phyloP scores from a whole-genome alignment of 78 protist species.

The Trichosphaerium sp. region DNA sequence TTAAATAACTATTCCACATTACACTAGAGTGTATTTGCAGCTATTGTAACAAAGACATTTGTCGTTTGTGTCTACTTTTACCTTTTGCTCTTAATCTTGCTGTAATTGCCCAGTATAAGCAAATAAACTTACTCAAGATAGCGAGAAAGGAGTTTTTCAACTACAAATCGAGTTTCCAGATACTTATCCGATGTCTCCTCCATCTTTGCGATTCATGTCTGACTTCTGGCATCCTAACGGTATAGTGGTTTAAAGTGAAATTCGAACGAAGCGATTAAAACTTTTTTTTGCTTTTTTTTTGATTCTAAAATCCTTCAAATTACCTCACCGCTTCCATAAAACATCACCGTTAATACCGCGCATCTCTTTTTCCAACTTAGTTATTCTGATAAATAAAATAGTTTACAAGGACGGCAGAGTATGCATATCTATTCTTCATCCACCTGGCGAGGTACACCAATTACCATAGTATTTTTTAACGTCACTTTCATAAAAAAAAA shows the following conservation, averaged over 20 bases:
- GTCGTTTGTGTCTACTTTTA: background rate
- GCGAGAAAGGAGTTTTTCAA: slow-evolving; percentile 46
- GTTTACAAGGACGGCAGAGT: slow-evolving; percentile 68
- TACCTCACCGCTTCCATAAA: background rate
- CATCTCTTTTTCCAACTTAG: background rate
- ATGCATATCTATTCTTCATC: slow-evolving; percentile 81
- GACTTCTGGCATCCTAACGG: slow-evolving; percentile 78
- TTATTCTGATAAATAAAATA: background rate
- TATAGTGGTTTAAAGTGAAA: background rate
- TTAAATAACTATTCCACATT: background rate
- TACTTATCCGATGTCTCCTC: slow-evolving; percentile 69
- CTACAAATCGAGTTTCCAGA: slow-evolving; percentile 53
- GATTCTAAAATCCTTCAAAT: background rate
- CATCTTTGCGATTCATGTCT: slow-evolving; percentile 42
- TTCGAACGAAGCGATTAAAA: no score
- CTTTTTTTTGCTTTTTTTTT: background rate
- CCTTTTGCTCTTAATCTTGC: background rate
- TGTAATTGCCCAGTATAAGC: background rate
- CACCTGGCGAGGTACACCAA: slow-evolving; percentile 60
- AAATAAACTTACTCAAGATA: no score
- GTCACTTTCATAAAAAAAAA: no score
- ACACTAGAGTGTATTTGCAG: background rate
- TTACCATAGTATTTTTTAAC: no score
- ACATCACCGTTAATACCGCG: background rate
- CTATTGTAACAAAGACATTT: no score